phyloP scores from a whole-genome alignment of 768 basidiomycete species.

The Epithele typhae region DNA sequence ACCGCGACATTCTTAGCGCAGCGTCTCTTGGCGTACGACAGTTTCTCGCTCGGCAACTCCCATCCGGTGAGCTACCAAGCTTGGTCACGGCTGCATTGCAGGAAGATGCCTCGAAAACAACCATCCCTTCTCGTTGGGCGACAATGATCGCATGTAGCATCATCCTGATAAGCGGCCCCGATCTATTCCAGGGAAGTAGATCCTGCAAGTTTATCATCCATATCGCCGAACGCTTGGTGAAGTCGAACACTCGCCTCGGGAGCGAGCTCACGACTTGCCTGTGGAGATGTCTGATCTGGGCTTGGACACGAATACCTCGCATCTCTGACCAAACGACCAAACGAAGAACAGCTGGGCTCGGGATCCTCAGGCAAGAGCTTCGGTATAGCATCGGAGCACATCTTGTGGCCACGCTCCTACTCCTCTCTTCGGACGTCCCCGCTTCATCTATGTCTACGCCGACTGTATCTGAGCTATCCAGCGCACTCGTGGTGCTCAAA shows the following conservation, averaged over 20 bases:
- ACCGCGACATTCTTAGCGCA: no score
- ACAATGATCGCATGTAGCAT: conserved; percentile 41
- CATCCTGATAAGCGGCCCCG: conserved; percentile 41
- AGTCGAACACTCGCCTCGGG: conserved; percentile 32
- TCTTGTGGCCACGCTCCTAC: conserved; percentile 38
- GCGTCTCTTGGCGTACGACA: neutral
- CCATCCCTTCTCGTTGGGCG: conserved; percentile 37
- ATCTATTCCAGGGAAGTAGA: conserved; percentile 37
- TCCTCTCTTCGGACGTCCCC: neutral
- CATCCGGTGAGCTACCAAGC: no score
- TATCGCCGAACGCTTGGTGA: conserved; percentile 29
- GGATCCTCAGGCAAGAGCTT: conserved; percentile 44
- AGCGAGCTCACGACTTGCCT: conserved; percentile 38
- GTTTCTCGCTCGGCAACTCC: no score
- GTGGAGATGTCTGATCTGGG: conserved; percentile 58
- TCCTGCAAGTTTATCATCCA: conserved; percentile 36
- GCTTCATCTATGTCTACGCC: neutral
- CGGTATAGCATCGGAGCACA: conserved; percentile 38
- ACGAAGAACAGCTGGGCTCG: conserved; percentile 29
- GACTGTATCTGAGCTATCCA: conserved; percentile 24
- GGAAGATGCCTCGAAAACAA: neutral
- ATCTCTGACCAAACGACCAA: neutral
- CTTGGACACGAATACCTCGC: conserved; percentile 36
- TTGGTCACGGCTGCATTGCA: no score
- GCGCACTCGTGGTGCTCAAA: conserved; percentile 34